These are phyloP conservation scores for Curvularia lunata DNA, from an alignment of 2,329 filamentous ascomycete genomes.

Conservation along the genomic window DNA sequence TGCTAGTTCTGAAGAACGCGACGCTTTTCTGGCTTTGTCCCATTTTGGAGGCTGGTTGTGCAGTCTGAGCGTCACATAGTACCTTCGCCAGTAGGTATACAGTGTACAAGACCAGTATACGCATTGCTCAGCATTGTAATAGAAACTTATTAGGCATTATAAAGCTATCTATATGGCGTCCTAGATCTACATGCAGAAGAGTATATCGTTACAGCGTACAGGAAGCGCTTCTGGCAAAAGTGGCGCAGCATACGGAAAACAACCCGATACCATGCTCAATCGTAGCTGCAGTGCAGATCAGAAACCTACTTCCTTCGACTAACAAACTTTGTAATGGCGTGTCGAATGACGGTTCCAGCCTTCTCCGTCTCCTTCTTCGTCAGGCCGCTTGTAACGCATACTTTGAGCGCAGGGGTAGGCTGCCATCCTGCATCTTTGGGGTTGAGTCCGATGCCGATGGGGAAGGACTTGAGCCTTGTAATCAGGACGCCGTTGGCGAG, in stretches of 20 bases:
- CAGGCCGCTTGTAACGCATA: conserved; percentile 86
- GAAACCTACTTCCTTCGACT: conserved; percentile 55
- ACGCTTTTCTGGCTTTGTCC: not conserved
- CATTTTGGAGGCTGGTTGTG: not conserved
- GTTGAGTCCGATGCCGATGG: conserved; percentile 62
- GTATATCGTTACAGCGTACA: conserved; percentile 5
- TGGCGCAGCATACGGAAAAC: conserved; percentile 1
- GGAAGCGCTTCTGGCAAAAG: not conserved
- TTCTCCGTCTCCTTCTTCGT: conserved; percentile 96
- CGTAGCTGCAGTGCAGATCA: not conserved
- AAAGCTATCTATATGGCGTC: not conserved
- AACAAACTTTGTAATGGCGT: conserved; percentile 94
- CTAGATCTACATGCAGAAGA: conserved; percentile 3
- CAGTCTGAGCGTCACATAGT: not conserved
- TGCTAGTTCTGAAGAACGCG: not conserved
- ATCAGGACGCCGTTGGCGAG: conserved; percentile 89
- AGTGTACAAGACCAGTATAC: not conserved
- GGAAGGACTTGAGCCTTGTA: conserved; percentile 81
- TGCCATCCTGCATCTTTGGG: conserved; percentile 72
- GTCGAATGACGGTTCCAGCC: conserved; percentile 83
- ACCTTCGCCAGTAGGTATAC: not conserved
- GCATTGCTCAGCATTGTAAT: not conserved
- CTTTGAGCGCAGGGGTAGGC: conserved; percentile 82
- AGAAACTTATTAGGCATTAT: conserved; percentile 11
- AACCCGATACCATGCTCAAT: conserved; percentile 4